These are phyloP conservation scores for Saccharomycopsis sp. DNA, from an alignment of 805 yeast genomes.

Conservation along the genomic window DNA sequence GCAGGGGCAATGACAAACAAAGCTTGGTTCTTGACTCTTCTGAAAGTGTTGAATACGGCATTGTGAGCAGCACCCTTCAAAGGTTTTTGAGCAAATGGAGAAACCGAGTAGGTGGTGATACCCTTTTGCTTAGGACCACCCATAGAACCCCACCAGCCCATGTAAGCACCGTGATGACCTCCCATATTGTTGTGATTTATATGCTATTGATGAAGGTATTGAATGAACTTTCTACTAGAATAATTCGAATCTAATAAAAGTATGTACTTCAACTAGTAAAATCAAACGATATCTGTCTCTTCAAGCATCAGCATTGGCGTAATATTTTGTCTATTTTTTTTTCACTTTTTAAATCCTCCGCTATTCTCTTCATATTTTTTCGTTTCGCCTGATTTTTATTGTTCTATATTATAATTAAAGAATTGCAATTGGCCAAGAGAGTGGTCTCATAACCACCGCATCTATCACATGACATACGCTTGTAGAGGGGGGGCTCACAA, in stretches of 20 bases:
- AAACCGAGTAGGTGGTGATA: constrained; percentile 80
- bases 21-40: constrained; percentile 86
- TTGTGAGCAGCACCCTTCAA: constrained; percentile 79
- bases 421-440: not conserved
- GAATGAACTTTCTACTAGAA: constrained; percentile 1
- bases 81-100: constrained; percentile 92
- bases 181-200: constrained; percentile 43
- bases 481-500: no score
- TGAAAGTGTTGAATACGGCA: constrained; percentile 86
- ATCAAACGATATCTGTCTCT: not conserved
- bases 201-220: not conserved
- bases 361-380: not conserved
- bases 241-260: not conserved
- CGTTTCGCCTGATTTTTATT: not conserved
- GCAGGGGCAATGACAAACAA: constrained; percentile 75
- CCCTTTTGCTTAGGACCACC: constrained; percentile 79
- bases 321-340: not conserved
- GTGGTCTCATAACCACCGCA: not conserved
- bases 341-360: not conserved
- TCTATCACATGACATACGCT: no score
- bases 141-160: constrained; percentile 98
- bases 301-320: not conserved
- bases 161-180: constrained; percentile 63
- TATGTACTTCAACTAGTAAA: not conserved
- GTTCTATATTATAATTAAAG: not conserved